Base-by-base conservation (phyloP, 805 yeast species). In the Myxozyma nipponensis region DNA sequence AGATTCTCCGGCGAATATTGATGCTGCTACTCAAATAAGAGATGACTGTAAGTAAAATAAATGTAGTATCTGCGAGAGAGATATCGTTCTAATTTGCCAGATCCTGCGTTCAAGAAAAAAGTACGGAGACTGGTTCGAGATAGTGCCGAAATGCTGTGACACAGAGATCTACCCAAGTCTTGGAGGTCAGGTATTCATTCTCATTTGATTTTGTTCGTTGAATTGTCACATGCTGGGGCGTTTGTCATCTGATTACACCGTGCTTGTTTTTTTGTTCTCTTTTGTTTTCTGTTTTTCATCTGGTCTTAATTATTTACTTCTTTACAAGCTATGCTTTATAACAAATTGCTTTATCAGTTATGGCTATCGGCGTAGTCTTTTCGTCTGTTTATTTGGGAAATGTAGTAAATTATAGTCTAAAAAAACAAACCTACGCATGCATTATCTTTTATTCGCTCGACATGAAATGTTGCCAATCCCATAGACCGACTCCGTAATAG, bases 1-100 rank as follows among this genome's bases (percentile, higher is more conserved):
- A n/a, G 84, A 83, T 54, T 86, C 95, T 0, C 95, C 95, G 3
- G 95, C 95, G 0, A 95, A 87, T 66, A 93, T 86, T 62, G 91
- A 93, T 2, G 95, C 95, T 1, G 88, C 91, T 86, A 82, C 83
- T 67, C 86, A 90, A 0, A 86, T 80, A 60, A 77, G 80, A 5
- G 85, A 83, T 64, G 86, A 84, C 63, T 77, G 78, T 62, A 70
- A 73, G 60, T 50, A 4, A n/a, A n/a, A n/a, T n/a, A n/a, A n/a
- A n/a, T n/a, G n/a, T 3, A 17, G 24, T 15, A 26, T 32, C 28
- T 18, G 22, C 45, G 18, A 25, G 32, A 42, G 7, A 35, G 13
- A 42, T 22, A 35, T 18, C 19, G 21, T 48, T 18, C 18, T 48
- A 42, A 42, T 42, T 7, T 3, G 7, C 2, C 35, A 57, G 60